Evolutionary conservation across 1,284 basidiomycete genomes (phyloP).

Genomic region (Afroboletus lepidellus): DNA sequence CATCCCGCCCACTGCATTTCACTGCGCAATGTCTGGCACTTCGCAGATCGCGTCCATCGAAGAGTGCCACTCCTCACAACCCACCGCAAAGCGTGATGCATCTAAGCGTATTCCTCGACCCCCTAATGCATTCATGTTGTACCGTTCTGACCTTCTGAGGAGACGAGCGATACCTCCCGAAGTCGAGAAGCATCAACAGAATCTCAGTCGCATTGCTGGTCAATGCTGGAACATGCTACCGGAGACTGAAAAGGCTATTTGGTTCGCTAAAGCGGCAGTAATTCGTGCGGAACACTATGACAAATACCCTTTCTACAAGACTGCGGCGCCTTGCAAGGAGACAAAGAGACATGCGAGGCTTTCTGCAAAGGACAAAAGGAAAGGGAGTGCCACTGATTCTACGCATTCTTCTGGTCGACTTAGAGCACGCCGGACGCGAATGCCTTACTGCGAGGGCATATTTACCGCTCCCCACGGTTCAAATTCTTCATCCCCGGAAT

Average conservation of each 20-base stretch:
- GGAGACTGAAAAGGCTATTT: constrained; percentile 41
- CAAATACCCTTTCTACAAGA: constrained; percentile 47
- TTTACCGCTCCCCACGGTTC: constrained; percentile 11
- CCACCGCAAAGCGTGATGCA: not conserved
- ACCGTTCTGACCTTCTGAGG: constrained; percentile 70
- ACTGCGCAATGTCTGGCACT: constrained; percentile 8
- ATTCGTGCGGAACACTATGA: constrained; percentile 38
- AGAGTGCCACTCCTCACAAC: constrained; percentile 7
- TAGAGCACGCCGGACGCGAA: constrained; percentile 2
- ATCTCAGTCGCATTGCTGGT: constrained; percentile 56
- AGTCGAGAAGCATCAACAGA: constrained; percentile 53
- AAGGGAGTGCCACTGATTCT: not conserved
- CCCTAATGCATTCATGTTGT: constrained; percentile 82
- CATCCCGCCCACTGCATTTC: not conserved
- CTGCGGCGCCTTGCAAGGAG: constrained; percentile 41
- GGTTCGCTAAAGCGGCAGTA: constrained; percentile 44
- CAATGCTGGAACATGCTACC: constrained; percentile 51
- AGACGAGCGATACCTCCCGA: constrained; percentile 34
- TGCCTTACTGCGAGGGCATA: constrained; percentile 11
- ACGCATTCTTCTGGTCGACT: not conserved
- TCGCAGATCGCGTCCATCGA: constrained; percentile 1
- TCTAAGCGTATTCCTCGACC: constrained; percentile 62
- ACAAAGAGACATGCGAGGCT: too few species aligned
- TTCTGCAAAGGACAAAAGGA: constrained; percentile 2
- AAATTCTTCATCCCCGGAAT: not conserved